A percentile compares a stretch with the other conserved stretches of the same genome.
These are phyloP conservation scores for Pichia eremophila DNA, from an alignment of 805 yeast species.

Conservation along the genomic window DNA sequence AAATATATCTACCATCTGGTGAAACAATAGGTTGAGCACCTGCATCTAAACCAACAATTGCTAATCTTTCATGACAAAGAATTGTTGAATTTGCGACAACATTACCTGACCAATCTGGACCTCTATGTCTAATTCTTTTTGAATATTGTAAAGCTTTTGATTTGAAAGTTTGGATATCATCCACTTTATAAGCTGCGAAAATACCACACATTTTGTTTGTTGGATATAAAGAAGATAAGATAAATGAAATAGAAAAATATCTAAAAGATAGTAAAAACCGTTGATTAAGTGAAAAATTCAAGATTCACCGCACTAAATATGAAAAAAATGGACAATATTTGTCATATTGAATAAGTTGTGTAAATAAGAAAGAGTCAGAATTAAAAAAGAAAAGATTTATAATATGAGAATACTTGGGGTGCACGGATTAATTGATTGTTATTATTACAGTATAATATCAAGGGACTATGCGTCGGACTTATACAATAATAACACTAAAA, in stretches of 20 bases:
- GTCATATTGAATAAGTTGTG: too few relatives aligned
- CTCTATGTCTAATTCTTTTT: slow-evolving; percentile 94
- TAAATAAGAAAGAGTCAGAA: too few relatives aligned
- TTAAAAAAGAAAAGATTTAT: too few relatives aligned
- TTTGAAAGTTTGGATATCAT: slow-evolving; percentile 72
- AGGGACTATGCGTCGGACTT: too few relatives aligned
- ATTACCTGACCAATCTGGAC: slow-evolving; percentile 99
- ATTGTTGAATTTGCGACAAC: slow-evolving; percentile 67
- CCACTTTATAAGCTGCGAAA: slow-evolving; percentile 82
- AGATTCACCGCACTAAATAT: too few relatives aligned
- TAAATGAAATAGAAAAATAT: neutral
- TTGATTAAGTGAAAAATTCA: too few relatives aligned
- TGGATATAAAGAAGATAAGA: neutral
- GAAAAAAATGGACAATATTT: too few relatives aligned
- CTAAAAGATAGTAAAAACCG: neutral
- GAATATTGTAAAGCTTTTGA: slow-evolving; percentile 82
- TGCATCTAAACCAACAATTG: slow-evolving; percentile 93
- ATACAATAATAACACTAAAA: too few relatives aligned
- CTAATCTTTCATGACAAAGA: slow-evolving; percentile 89
- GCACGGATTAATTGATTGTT: too few relatives aligned
- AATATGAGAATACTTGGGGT: too few relatives aligned
- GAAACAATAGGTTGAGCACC: slow-evolving; percentile 97
- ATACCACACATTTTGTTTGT: slow-evolving; percentile 82
- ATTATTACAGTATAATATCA: too few relatives aligned
- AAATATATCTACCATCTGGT: slow-evolving; percentile 57